These are phyloP conservation scores for Ensete ventricosum DNA, from an alignment of 176 grass and related monocot species.

Conservation along the genomic window DNA sequence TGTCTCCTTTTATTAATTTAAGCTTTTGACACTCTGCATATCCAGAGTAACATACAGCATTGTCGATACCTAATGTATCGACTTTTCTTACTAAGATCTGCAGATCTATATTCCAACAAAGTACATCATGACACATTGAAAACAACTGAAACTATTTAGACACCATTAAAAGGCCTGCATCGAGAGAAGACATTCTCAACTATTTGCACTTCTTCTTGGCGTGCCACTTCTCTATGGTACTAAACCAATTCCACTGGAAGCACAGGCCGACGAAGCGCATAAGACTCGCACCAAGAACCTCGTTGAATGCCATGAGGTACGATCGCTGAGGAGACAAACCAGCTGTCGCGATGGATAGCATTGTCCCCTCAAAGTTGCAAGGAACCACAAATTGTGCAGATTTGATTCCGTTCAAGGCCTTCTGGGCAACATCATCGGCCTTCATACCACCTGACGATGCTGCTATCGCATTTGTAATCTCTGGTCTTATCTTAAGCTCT, in stretches of 20 bases:
- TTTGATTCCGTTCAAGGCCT: constrained; percentile 72
- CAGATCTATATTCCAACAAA: too few relatives aligned
- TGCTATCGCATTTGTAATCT: constrained; percentile 58
- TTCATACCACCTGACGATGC: constrained; percentile 70
- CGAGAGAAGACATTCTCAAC: background rate
- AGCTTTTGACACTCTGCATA: too few relatives aligned
- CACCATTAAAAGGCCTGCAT: background rate
- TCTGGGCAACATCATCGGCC: constrained; percentile 63
- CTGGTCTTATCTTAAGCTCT: constrained; percentile 70
- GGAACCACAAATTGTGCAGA: constrained; percentile 53
- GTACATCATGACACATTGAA: too few relatives aligned
- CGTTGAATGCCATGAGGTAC: constrained; percentile 40
- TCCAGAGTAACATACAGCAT: too few relatives aligned
- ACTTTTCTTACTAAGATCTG: too few relatives aligned
- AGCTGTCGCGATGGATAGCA: constrained; percentile 74
- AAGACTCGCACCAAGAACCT: constrained; percentile 52
- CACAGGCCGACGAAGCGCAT: constrained; percentile 61
- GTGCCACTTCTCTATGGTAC: constrained; percentile 47
- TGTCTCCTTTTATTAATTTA: too few relatives aligned
- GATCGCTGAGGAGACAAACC: constrained; percentile 83
- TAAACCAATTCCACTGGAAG: constrained; percentile 90
- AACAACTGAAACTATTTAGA: background rate
- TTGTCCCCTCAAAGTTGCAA: constrained; percentile 76
- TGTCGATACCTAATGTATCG: too few relatives aligned
- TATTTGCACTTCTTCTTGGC: constrained; percentile 34